Conservation (phyloP, 1,284 basidiomycete species). For the Mycena citricolor region DNA sequence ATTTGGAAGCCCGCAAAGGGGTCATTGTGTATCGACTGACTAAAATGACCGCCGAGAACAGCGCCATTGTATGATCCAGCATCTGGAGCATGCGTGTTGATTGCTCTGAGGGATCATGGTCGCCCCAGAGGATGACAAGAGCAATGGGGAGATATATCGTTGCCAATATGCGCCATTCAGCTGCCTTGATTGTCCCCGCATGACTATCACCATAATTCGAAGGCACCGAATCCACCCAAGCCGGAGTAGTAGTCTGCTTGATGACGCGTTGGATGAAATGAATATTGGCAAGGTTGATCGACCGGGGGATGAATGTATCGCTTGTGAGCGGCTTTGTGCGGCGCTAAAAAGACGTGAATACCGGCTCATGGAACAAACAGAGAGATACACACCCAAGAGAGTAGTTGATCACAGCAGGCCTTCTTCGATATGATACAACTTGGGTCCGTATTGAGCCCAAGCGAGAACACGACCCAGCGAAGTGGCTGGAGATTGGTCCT, state of each 20-base stretch:
- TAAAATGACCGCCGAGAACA: conserved; percentile 10
- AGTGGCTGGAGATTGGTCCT: neutral
- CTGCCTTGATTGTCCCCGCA: conserved; percentile 33
- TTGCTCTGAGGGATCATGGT: too few relatives aligned
- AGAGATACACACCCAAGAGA: conserved; percentile 2
- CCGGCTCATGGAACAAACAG: neutral
- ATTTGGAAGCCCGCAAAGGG: neutral
- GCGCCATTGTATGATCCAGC: conserved; percentile 15
- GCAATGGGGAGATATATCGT: conserved; percentile 35
- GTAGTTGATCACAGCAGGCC: neutral
- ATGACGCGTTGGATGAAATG: conserved; percentile 29
- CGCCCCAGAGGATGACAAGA: conserved; percentile 30
- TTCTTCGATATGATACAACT: too few relatives aligned
- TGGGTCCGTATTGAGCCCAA: conserved; percentile 1
- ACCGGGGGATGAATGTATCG: conserved; percentile 10
- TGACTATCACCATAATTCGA: conserved; percentile 30
- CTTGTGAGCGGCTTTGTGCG: conserved; percentile 1
- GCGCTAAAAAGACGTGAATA: conserved; percentile 7
- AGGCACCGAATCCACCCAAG: conserved; percentile 32
- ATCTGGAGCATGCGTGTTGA: conserved; percentile 5
- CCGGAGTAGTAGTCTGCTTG: conserved; percentile 26
- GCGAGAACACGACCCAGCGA: neutral
- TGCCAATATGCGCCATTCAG: conserved; percentile 32
- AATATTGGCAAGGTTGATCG: conserved; percentile 14
- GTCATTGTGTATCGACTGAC: conserved; percentile 2